phyloP scores from a whole-genome alignment of 139 green algal species.

The Astrephomene gubernaculifera region DNA sequence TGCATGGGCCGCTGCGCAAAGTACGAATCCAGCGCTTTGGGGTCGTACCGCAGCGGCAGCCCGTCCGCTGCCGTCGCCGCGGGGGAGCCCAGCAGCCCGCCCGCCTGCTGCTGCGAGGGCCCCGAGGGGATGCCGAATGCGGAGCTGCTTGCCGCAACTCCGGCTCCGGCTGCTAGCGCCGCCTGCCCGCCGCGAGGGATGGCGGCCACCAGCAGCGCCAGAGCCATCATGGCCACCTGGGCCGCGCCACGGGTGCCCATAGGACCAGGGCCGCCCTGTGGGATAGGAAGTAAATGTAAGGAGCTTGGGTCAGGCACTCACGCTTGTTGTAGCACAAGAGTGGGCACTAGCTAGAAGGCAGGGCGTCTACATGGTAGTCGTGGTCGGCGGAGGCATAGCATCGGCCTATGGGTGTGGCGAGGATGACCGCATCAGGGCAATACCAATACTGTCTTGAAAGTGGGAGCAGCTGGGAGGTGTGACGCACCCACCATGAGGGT shows the following conservation, averaged over 20 bases:
- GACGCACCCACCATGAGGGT: conserved; percentile 31
- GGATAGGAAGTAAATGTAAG: too few relatives aligned
- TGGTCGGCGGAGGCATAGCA: too few relatives aligned
- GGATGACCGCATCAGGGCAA: too few relatives aligned
- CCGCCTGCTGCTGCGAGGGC: not conserved
- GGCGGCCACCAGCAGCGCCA: conserved; percentile 52
- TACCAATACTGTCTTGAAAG: too few relatives aligned
- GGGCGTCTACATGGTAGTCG: too few relatives aligned
- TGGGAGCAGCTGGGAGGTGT: too few relatives aligned
- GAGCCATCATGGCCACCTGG: conserved; percentile 41
- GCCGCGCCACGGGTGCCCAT: not conserved
- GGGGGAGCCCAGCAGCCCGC: not conserved
- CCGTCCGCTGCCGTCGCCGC: not conserved
- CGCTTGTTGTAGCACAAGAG: too few relatives aligned
- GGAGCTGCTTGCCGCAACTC: not conserved
- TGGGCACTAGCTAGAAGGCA: too few relatives aligned
- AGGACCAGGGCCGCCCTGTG: not conserved
- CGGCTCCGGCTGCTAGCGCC: not conserved
- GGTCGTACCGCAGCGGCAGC: conserved; percentile 57
- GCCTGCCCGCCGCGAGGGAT: conserved; percentile 30
- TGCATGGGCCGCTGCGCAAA: conserved; percentile 47
- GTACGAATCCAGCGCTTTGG: conserved; percentile 52
- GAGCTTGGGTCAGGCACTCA: too few relatives aligned
- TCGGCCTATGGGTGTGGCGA: too few relatives aligned
- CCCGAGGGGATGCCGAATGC: conserved; percentile 11